Base-by-base conservation (phyloP, 768 basidiomycete species). In the Cystoderma amianthinum region DNA sequence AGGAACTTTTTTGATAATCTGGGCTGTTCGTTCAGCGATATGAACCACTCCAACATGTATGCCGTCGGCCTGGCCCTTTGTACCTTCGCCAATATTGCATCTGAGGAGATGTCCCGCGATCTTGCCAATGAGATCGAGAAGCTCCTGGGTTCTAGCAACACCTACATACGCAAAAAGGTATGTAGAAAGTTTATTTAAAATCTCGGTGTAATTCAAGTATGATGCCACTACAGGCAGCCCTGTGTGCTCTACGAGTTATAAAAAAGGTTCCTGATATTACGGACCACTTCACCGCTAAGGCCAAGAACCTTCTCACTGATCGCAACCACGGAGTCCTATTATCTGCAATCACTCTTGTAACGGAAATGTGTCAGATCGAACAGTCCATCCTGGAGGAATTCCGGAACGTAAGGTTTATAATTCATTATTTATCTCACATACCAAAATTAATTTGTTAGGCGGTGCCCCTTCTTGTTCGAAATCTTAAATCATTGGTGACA, bases 31-130 rank as follows among this genome's bases (percentile, higher is more conserved):
- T 9, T 11, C 52, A 99, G 95, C 66, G 96, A 99, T 65, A 90
- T 99, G 91, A 98, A 98, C 62, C 94, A 97, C 61, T 84, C 94
- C 1, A 97, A 97, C 63, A 96, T 96, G 90, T 98, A 97, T 60
- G 90, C 88, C 3, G 96, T 98, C 18, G 96, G 96, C 4, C 76
- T 99, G 42, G 95, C 93, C 2, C 78, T 99, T 24, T 97, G 93
- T 55, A 98, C 96, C 0, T 98, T 99, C 57, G 96, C 95, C 44
- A 97, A 98, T 57, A 98, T 98, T 50, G 92, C 96, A 7, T 96
- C 93, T 15, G 96, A 99, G 63, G 96, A 99, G 64, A 99, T 99
- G 96, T 93, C 95, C 20, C 81, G 96, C 48, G 96, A 99, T 72
- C 71, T 99, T 50, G 88, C 87, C 41, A 95, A 97, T 54, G 96